Base-by-base conservation (phyloP, 2,329 filamentous ascomycete species). In the Leptodontidium sp. region DNA sequence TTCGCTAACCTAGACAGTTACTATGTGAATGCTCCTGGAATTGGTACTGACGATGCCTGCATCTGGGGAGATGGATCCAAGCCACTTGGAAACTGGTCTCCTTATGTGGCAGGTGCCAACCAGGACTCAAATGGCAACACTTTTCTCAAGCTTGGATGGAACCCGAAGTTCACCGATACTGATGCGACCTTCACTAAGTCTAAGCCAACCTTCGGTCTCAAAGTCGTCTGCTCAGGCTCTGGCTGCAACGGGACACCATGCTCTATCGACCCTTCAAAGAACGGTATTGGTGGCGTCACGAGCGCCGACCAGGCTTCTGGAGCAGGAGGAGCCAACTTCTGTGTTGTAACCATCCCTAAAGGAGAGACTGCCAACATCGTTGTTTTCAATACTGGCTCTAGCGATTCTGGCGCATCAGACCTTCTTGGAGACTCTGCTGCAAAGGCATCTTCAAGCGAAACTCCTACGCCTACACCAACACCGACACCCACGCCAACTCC, bases 11-110 rank as follows among this genome's bases (percentile, higher is more conserved):
- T 61, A 52, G 32, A 9, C 71, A 91, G 89, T 79, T 94, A 87
- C 80, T 94, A 94, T 77, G 87, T 94, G 82, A 94, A 94, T 81
- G 86, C 90, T 38, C 92, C 92, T 43, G 92, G 92, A 70, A 83
- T 88, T 57, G 75, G 77, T 35, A 82, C 85, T 6, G 81, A 82
- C 5, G 85, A 88, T 61, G 91, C 87, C 62, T 95, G 92, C 78
- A 80, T 90, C 67, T 94, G 92, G 92, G 91, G 92, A 68, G 86
- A 86, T 55, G 83, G 83, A 9, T 81, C 82, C 50, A 83, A 89
- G 71, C 84, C 90, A 1, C 80, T 88, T 73, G 92, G 92, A 61
- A 94, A 94, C 82, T 94, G 92, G 92, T 84, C 87, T 62, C 89
- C 91, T 1, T 95, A 90, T 76, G 91, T 94, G 71, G 90, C 90